Evolutionary conservation across 192 early-diverging fungal species (phyloP).

Genomic region (Geosiphon pyriformis): DNA sequence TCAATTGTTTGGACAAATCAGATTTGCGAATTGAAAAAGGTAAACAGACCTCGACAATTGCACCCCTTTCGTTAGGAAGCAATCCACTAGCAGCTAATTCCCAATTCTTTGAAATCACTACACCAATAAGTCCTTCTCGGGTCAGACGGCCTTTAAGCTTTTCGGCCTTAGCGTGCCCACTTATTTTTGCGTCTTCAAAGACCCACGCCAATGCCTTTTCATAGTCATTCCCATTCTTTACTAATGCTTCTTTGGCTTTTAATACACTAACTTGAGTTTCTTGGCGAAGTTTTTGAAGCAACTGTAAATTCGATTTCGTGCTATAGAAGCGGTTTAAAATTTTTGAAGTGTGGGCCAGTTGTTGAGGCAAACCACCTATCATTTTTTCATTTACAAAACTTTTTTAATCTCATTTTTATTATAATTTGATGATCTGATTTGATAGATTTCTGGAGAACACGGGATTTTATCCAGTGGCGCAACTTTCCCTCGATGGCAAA

Average conservation of each 20-base stretch:
- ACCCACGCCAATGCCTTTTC: conserved; percentile 79
- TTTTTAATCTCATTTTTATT: no score
- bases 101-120: conserved; percentile 48
- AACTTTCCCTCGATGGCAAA: no score
- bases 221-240: conserved; percentile 64
- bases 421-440: no score
- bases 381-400: no score
- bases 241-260: conserved; percentile 85
- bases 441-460: no score
- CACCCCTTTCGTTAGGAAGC: conserved; percentile 34
- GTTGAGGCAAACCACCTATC: no score
- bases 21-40: background rate
- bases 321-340: no score
- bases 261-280: conserved; percentile 72
- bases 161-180: conserved; percentile 71
- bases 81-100: conserved; percentile 11
- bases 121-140: conserved; percentile 71
- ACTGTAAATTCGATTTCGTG: conserved; percentile 20
- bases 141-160: conserved; percentile 78
- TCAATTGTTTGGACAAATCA: background rate
- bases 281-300: conserved; percentile 70
- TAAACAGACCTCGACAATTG: conserved; percentile 61
- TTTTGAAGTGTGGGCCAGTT: no score
- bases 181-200: conserved; percentile 58
- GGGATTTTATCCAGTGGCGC: no score